These are phyloP conservation scores for Phytophthora sojae DNA, from an alignment of 352 stramenopile species.

Conservation along the genomic window DNA sequence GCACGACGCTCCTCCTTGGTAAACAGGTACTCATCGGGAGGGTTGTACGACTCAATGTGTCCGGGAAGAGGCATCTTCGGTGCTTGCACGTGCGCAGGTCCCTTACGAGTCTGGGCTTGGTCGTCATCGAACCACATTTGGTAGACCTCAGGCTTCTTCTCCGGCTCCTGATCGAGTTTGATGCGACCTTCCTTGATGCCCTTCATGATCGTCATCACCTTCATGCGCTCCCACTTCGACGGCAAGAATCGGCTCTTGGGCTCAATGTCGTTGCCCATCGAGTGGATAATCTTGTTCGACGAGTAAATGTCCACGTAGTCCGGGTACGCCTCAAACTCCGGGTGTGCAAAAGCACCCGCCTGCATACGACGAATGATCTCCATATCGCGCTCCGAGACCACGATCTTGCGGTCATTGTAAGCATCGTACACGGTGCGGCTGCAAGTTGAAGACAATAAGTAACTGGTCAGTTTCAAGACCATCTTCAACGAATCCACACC, in stretches of 20 bases:
- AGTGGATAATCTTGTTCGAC: constrained; percentile 89
- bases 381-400: constrained; percentile 96
- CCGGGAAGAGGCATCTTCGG: constrained; percentile 98
- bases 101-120: constrained; percentile 90
- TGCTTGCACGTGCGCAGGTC: constrained; percentile 96
- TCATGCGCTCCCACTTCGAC: constrained; percentile 98
- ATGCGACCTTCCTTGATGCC: constrained; percentile 97
- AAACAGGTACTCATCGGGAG: constrained; percentile 98
- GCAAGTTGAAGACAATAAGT: background rate
- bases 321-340: constrained; percentile 92
- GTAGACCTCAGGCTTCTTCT: constrained; percentile 92
- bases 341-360: constrained; percentile 90
- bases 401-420: constrained; percentile 98
- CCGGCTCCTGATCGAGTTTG: constrained; percentile 90
- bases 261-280: constrained; percentile 88
- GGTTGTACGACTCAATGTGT: constrained; percentile 99
- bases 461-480: background rate
- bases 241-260: constrained; percentile 96
- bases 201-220: constrained; percentile 97
- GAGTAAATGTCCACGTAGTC: constrained; percentile 93
- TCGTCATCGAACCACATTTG: constrained; percentile 95
- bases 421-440: constrained; percentile 98
- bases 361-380: constrained; percentile 98
- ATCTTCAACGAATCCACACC: background rate
- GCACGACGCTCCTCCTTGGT: constrained; percentile 96